Evolutionary conservation across 2,329 filamentous ascomycete species (phyloP).

Genomic region (Botrytis byssoidea): DNA sequence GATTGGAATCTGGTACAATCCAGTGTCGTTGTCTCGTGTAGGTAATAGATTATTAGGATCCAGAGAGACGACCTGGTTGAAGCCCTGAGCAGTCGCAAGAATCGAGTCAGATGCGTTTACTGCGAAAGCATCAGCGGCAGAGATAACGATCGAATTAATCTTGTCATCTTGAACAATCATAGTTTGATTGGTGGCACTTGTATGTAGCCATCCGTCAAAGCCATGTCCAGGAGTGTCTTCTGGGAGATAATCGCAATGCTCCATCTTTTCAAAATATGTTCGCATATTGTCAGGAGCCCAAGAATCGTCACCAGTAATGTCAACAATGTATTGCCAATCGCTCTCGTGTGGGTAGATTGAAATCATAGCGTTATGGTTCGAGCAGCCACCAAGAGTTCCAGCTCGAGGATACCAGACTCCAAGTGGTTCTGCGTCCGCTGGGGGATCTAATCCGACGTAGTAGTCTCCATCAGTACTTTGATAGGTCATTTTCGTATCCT

Average conservation of each 20-base stretch:
- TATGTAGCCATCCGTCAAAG: constrained; percentile 37
- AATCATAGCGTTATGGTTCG: constrained; percentile 31
- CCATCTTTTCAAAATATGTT: constrained; percentile 44
- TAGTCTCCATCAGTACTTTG: constrained; percentile 35
- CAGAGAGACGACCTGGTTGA: constrained; percentile 23
- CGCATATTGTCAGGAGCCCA: constrained; percentile 43
- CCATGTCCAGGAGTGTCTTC: constrained; percentile 37
- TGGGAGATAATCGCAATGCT: constrained; percentile 46
- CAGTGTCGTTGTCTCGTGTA: constrained; percentile 28
- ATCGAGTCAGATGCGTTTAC: background rate
- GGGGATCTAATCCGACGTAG: constrained; percentile 34
- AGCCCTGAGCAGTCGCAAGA: background rate
- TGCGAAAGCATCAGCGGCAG: background rate
- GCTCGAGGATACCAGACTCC: constrained; percentile 39
- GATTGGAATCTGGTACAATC: constrained; percentile 34
- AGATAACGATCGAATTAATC: background rate
- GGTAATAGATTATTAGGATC: constrained; percentile 33
- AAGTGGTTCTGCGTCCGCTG: constrained; percentile 28
- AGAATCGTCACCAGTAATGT: constrained; percentile 32
- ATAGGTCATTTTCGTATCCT: constrained; percentile 40
- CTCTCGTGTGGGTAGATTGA: constrained; percentile 28
- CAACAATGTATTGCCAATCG: constrained; percentile 32
- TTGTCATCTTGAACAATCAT: constrained; percentile 27
- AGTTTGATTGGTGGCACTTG: constrained; percentile 24
- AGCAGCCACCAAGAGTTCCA: constrained; percentile 37